Evolutionary conservation across 2,329 filamentous ascomycete species (phyloP).

Genomic region (Septoria linicola): DNA sequence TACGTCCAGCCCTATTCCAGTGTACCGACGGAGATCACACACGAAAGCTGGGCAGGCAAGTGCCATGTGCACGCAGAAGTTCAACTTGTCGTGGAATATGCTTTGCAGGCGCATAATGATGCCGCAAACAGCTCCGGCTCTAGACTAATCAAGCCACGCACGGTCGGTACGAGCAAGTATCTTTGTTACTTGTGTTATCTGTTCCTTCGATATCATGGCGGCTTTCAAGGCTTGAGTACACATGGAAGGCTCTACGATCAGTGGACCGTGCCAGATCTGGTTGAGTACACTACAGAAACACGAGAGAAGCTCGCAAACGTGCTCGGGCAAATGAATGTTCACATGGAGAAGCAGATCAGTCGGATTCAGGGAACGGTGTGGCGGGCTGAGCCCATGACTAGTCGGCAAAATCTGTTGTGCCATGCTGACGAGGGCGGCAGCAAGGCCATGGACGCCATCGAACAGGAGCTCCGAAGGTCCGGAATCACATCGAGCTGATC

Average conservation of each 20-base stretch:
- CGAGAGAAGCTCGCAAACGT: conserved; percentile 6
- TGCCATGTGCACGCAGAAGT: conserved; percentile 22
- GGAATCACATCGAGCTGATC: no score
- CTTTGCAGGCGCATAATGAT: neutral
- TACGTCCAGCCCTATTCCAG: conserved; percentile 14
- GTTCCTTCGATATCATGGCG: conserved; percentile 14
- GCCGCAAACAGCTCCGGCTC: neutral
- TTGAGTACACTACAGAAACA: conserved; percentile 3
- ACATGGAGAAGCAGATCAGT: conserved; percentile 2
- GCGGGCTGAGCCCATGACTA: conserved; percentile 21
- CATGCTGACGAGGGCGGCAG: no score
- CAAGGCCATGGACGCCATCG: no score
- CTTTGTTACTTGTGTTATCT: conserved; percentile 22
- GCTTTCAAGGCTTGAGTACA: conserved; percentile 7
- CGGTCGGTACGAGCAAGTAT: conserved; percentile 21
- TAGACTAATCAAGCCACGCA: conserved; percentile 5
- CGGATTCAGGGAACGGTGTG: conserved; percentile 2
- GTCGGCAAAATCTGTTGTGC: conserved; percentile 19
- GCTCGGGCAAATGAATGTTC: conserved; percentile 4
- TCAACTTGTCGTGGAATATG: conserved; percentile 15
- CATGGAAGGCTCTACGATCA: conserved; percentile 21
- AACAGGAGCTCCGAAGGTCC: no score
- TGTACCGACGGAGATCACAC: conserved; percentile 13
- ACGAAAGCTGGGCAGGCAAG: conserved; percentile 19
- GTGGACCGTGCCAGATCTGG: conserved; percentile 21